phyloP scores from a whole-genome alignment of 257 asterid species.

The Solanum clarkiae region DNA sequence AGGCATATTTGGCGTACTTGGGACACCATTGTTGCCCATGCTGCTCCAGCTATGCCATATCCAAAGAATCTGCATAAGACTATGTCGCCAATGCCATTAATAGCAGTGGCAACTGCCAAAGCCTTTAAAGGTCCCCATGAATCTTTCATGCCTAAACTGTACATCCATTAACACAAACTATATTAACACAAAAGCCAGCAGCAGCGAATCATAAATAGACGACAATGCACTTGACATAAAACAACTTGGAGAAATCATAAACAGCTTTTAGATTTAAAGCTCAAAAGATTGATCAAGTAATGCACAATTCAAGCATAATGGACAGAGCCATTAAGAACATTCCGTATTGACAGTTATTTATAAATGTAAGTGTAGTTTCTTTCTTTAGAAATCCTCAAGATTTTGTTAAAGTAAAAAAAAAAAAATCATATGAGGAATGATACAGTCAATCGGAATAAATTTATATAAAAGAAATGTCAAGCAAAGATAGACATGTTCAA shows the following conservation, averaged over 20 bases:
- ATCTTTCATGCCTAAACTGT: constrained; percentile 97
- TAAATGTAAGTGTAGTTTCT: background rate
- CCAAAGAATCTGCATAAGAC: constrained; percentile 65
- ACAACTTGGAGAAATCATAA: background rate
- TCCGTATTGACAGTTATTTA: background rate
- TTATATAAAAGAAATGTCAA: background rate
- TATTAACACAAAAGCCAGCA: background rate
- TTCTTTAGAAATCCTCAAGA: background rate
- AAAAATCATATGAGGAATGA: background rate
- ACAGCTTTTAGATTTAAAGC: background rate
- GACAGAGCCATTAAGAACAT: background rate
- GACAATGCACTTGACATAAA: background rate
- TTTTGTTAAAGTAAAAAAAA: background rate
- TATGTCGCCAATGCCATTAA: constrained; percentile 84
- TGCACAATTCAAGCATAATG: background rate
- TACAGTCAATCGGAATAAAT: background rate
- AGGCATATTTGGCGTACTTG: constrained; percentile 37
- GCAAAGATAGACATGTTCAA: background rate
- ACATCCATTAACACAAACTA: background rate
- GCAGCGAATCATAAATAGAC: background rate
- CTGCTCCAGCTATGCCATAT: constrained; percentile 98
- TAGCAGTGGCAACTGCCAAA: constrained; percentile 67
- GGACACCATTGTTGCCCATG: constrained; percentile 98
- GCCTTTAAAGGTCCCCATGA: constrained; percentile 99
- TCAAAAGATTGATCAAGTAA: background rate